Evolutionary conservation across 2,329 filamentous ascomycete genomes (phyloP), one percentile per base, ranked within the genome.

Genomic region (Aaosphaeria arxii): DNA sequence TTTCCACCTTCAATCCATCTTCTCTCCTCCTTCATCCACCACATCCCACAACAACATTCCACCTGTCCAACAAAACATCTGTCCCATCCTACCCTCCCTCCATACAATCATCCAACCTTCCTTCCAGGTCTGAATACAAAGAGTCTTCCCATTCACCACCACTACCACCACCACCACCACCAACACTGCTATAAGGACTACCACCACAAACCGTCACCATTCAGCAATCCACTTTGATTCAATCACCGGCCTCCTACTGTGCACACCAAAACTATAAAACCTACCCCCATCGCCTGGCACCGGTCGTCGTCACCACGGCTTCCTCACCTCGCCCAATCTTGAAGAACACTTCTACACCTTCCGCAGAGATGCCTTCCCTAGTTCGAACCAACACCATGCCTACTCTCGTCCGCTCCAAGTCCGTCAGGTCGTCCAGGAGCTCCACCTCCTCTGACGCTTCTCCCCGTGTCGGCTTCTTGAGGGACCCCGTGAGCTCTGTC

Each of bases 401-500:
- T 31, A 64, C 64, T 39, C 60, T 67, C 55, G 60, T 70, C 49
- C 59, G 62, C 36, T 49, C 60, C 42, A 36, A n/a, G 33, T 36
- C 33, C n/a, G 9, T n/a, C 33, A 36, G 33, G 33, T 36, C 33
- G 9, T 59, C 59, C 55, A 46, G 56, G 35, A 48, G 46, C 13
- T 51, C 57, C 28, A 51, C 61, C 49, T 48, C 49, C 11, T 57
- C 61, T 43, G 63, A 61, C 58, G 66, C 64, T 61, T 62, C 64
- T 46, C 59, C 63, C 29, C 53, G 57, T 28, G 66, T 71, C 33
- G 66, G 59, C 53, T 71, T 71, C 57, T 54, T 58, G 50, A 58
- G 57, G 45, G 67, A 70, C 51, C 68, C 67, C 43, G 68, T 73
- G 41, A 65, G 61, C 48, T 62, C 64, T 17, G 60, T 71, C 56